phyloP scores from a whole-genome alignment of 169 alveolate genomes.

The Cryptosporidium tyzzeri region DNA sequence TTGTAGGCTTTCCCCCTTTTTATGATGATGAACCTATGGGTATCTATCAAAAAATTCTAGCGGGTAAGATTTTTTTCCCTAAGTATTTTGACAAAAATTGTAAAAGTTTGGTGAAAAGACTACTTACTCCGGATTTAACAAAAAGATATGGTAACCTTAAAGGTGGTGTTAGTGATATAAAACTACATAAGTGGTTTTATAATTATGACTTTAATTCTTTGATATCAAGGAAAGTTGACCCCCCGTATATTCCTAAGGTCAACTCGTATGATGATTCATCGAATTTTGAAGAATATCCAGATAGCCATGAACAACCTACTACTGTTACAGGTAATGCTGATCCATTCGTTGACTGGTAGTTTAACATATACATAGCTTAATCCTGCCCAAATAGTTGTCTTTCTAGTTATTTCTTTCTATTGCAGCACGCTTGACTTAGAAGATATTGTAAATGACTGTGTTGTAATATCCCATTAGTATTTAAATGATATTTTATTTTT shows the following conservation, averaged over 20 bases:
- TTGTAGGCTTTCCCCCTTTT: slow-evolving; percentile 98
- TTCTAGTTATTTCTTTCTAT: background rate
- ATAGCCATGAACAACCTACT: slow-evolving; percentile 86
- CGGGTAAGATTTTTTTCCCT: slow-evolving; percentile 95
- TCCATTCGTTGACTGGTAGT: slow-evolving; percentile 90
- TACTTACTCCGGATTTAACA: slow-evolving; percentile 92
- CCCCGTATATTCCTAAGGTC: slow-evolving; percentile 88
- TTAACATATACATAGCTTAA: background rate
- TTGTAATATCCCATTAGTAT: background rate
- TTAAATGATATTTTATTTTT: background rate
- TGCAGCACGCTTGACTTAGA: background rate
- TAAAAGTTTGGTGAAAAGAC: slow-evolving; percentile 91
- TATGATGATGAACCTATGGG: slow-evolving; percentile 97
- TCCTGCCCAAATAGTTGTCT: background rate
- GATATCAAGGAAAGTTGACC: slow-evolving; percentile 82
- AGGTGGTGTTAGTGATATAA: slow-evolving; percentile 94
- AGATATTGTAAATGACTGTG: background rate
- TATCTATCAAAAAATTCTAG: slow-evolving; percentile 95
- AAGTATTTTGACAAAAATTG: slow-evolving; percentile 90
- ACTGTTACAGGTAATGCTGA: slow-evolving; percentile 85
- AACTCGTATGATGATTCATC: slow-evolving; percentile 83
- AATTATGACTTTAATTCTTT: slow-evolving; percentile 86
- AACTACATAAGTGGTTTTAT: slow-evolving; percentile 90
- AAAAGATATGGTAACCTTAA: slow-evolving; percentile 95
- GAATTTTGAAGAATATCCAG: slow-evolving; percentile 89